These are phyloP conservation scores for Cornus controversa DNA, from an alignment of 148 eudicot genomes.

Conservation along the genomic window DNA sequence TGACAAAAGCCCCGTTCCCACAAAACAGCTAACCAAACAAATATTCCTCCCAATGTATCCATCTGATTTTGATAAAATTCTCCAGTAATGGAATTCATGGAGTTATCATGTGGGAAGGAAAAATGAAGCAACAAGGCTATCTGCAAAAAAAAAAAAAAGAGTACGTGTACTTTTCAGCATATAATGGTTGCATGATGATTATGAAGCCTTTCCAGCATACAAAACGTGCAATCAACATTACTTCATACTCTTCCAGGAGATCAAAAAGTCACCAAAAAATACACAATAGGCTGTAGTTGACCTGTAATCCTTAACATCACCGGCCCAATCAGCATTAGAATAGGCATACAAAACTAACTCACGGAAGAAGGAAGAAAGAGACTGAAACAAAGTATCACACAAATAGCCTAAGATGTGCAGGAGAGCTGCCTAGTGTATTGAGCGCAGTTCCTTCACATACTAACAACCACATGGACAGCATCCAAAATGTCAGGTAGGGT, in stretches of 20 bases:
- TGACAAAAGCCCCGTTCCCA: constrained; percentile 96
- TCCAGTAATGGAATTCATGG: constrained; percentile 23
- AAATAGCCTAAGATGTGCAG: no score
- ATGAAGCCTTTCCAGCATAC: neutral
- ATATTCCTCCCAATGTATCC: constrained; percentile 43
- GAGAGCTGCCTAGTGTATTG: no score
- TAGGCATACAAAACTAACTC: neutral
- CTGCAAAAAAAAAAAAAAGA: constrained; percentile 37
- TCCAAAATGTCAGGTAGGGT: no score
- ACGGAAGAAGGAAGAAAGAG: neutral
- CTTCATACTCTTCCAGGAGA: no score
- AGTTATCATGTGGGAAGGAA: constrained; percentile 33
- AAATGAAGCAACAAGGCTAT: constrained; percentile 59
- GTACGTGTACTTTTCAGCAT: neutral
- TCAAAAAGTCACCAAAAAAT: no score
- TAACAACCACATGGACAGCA: no score
- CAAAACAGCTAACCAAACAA: constrained; percentile 73
- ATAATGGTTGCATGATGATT: neutral
- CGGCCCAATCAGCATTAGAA: neutral
- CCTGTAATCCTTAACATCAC: no score
- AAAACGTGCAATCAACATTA: no score
- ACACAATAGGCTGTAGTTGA: no score
- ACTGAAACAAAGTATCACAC: no score
- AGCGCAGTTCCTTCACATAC: no score
- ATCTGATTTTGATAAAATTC: constrained; percentile 29